Conservation (phyloP, 129 eudicot genomes). For the Artemisia tridentata region DNA sequence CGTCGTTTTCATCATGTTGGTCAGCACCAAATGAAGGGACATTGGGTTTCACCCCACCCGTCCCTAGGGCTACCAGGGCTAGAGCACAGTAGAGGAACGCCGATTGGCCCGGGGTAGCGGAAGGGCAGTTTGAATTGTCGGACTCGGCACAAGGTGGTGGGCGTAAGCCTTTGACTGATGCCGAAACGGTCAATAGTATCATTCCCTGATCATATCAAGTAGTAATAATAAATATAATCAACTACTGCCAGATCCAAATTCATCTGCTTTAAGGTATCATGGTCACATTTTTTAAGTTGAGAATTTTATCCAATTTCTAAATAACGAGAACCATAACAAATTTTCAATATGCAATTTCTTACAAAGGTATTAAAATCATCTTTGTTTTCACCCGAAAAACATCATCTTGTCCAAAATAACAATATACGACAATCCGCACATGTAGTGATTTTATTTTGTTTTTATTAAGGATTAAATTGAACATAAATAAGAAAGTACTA, state of each 20-base stretch:
- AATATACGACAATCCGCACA: too few species aligned
- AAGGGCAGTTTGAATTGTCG: conserved; percentile 50
- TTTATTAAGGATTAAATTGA: too few species aligned
- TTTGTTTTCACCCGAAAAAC: too few species aligned
- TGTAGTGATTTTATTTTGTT: too few species aligned
- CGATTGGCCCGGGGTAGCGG: conserved; percentile 54
- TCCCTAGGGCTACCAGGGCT: conserved; percentile 81
- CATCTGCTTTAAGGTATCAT: neutral
- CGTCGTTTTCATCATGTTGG: conserved; percentile 69
- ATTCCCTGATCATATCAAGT: conserved; percentile 50
- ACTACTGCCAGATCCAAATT: neutral
- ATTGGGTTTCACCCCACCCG: conserved; percentile 94
- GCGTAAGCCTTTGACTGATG: conserved; percentile 58
- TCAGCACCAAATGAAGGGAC: conserved; percentile 92
- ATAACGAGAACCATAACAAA: too few species aligned
- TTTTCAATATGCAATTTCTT: too few species aligned
- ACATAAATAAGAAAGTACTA: too few species aligned
- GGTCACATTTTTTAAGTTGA: too few species aligned
- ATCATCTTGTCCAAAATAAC: too few species aligned
- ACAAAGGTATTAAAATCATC: too few species aligned
- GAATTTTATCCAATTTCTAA: too few species aligned
- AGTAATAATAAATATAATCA: neutral
- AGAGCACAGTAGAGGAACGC: conserved; percentile 59
- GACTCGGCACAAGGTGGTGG: conserved; percentile 62
- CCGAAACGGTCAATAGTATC: conserved; percentile 65